Percentiles rank a stretch among this genome's conserved stretches.
Conservation (phyloP, 345 rosid genomes). For the Aethionema arabicum region DNA sequence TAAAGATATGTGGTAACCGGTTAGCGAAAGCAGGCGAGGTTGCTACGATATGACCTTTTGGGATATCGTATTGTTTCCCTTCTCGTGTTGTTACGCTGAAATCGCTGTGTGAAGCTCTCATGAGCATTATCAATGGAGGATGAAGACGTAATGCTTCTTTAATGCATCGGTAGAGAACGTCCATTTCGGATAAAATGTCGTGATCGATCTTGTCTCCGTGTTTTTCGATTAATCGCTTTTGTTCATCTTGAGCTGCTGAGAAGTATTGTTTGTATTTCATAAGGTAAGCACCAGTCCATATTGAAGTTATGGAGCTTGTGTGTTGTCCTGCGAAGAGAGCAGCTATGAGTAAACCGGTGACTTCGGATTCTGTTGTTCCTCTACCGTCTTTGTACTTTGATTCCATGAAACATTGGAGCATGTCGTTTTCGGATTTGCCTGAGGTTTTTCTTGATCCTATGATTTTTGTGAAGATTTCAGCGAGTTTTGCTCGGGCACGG, state of each 20-base stretch:
- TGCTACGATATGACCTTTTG: conserved; percentile 92
- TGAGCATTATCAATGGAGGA: conserved; percentile 89
- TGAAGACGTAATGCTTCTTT: conserved; percentile 97
- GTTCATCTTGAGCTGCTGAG: conserved; percentile 71
- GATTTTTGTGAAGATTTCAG: conserved; percentile 70
- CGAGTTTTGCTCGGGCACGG: conserved; percentile 75
- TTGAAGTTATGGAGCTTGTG: conserved; percentile 97
- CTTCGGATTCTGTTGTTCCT: conserved; percentile 78
- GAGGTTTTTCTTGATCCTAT: conserved; percentile 71
- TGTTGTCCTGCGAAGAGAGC: conserved; percentile 99
- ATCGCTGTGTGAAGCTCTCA: conserved; percentile 81
- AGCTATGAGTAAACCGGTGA: conserved; percentile 93
- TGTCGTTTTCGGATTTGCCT: conserved; percentile 78
- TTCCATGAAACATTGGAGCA: conserved; percentile 95
- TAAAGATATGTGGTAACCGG: conserved; percentile 75
- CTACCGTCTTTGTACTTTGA: conserved; percentile 94
- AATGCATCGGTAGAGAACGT: conserved; percentile 79
- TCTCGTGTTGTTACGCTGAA: conserved; percentile 76
- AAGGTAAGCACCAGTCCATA: conserved; percentile 96
- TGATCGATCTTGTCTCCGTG: conserved; percentile 89
- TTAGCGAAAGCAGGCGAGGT: conserved; percentile 97
- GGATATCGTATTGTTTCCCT: conserved; percentile 81
- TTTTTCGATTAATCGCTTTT: conserved; percentile 62
- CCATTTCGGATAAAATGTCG: conserved; percentile 90
- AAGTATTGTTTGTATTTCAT: conserved; percentile 59